Evolutionary conservation across 805 yeast species (phyloP).

Genomic region (Metschnikowia anglica): DNA sequence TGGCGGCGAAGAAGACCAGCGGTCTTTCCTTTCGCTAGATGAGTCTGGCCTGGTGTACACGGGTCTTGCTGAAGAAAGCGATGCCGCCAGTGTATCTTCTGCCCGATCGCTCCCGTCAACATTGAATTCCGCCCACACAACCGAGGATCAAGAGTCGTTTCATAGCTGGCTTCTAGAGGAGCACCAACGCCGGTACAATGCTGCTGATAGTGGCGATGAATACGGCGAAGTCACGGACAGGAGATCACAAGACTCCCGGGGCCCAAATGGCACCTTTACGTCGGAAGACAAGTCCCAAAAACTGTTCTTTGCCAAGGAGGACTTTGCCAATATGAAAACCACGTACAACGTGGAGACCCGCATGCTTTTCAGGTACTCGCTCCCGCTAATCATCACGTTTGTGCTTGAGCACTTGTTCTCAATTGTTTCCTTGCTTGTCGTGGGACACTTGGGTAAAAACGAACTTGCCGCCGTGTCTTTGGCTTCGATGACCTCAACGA

Average conservation of each 20-base stretch:
- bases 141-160: conserved; percentile 40
- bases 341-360: conserved; percentile 27
- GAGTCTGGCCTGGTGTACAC: conserved; percentile 34
- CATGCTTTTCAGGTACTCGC: conserved; percentile 32
- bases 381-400: conserved; percentile 44
- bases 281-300: conserved; percentile 12
- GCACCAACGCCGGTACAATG: conserved; percentile 38
- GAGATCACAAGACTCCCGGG: conserved; percentile 4
- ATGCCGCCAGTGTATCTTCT: conserved; percentile 41
- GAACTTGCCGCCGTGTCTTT: conserved; percentile 48
- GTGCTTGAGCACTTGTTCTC: conserved; percentile 45
- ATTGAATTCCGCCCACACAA: conserved; percentile 34
- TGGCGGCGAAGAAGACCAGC: conserved; percentile 45
- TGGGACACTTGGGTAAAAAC: conserved; percentile 45
- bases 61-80: conserved; percentile 28
- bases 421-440: conserved; percentile 43
- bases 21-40: conserved; percentile 42
- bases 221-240: conserved; percentile 3
- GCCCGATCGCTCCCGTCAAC: conserved; percentile 44
- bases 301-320: conserved; percentile 25
- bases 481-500: conserved; percentile 45
- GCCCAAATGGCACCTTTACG: conserved; percentile 2
- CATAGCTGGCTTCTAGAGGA: conserved; percentile 46
- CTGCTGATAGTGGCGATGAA: conserved; percentile 20
- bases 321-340: conserved; percentile 34